Conservation (phyloP, 352 stramenopile species). For the Vaucheria bursata region DNA sequence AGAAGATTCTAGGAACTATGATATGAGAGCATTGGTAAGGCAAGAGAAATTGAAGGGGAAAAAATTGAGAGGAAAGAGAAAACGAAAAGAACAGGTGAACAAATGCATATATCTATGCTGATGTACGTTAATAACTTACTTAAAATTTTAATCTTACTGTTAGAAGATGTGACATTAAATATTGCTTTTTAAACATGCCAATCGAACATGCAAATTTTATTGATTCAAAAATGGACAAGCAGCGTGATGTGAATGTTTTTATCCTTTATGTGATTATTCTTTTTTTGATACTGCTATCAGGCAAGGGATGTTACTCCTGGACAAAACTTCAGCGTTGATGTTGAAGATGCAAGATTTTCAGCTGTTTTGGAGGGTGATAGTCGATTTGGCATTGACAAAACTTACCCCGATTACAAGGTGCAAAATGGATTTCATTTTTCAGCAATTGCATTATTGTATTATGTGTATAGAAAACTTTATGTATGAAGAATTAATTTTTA, state of each 20-base stretch:
- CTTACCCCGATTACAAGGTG: constrained; percentile 60
- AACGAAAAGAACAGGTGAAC: constrained; percentile 19
- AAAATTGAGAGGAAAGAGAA: constrained; percentile 35
- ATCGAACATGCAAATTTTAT: too few relatives aligned
- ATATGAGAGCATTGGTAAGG: constrained; percentile 20
- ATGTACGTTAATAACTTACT: too few relatives aligned
- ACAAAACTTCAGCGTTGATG: constrained; percentile 64
- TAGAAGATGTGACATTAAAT: too few relatives aligned
- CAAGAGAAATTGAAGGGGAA: constrained; percentile 39
- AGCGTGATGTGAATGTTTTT: neutral
- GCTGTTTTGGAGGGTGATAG: constrained; percentile 66
- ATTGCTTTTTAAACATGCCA: too few relatives aligned
- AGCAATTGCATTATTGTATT: too few relatives aligned
- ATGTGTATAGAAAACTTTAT: neutral
- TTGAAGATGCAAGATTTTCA: constrained; percentile 61
- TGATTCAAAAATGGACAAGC: neutral
- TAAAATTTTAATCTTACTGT: too few relatives aligned
- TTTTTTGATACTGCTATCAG: too few relatives aligned
- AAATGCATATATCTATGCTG: too few relatives aligned
- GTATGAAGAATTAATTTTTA: neutral
- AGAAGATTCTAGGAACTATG: constrained; percentile 26
- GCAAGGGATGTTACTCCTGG: constrained; percentile 48
- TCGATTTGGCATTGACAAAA: constrained; percentile 68
- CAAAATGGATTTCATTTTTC: too few relatives aligned
- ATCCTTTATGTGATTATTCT: neutral